Evolutionary conservation across 768 basidiomycete species (phyloP).

Genomic region (Trametes elegans): DNA sequence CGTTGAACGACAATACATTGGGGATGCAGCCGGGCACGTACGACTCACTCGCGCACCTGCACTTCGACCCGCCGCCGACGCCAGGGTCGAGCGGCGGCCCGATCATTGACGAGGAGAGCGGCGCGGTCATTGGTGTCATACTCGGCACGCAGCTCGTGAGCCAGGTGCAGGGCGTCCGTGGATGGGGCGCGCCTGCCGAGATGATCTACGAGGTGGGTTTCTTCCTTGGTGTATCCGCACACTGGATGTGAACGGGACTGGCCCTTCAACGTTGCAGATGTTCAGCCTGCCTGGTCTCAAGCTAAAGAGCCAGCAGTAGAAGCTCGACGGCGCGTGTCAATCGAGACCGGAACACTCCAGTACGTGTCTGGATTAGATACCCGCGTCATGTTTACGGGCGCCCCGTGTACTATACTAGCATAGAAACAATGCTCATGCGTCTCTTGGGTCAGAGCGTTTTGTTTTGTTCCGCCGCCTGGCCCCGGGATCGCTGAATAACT

Average conservation of each 20-base stretch:
- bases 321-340: no score
- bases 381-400: no score
- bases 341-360: no score
- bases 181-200: slow-evolving; percentile 65
- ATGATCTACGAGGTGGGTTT: slow-evolving; percentile 61
- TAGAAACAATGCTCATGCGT: no score
- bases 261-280: slow-evolving; percentile 46
- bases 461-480: no score
- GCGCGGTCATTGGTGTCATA: slow-evolving; percentile 64
- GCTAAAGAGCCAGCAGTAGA: slow-evolving; percentile 16
- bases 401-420: no score
- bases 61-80: slow-evolving; percentile 53
- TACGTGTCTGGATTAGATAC: no score
- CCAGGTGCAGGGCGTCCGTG: slow-evolving; percentile 49
- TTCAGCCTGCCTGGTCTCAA: slow-evolving; percentile 50
- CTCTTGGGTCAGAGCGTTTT: no score
- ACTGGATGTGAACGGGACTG: background rate
- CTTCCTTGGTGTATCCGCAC: no score
- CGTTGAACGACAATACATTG: background rate
- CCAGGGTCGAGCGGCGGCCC: slow-evolving; percentile 72
- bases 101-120: slow-evolving; percentile 57
- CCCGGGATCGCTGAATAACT: no score
- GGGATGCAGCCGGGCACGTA: slow-evolving; percentile 61
- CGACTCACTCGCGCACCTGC: slow-evolving; percentile 56
- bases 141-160: slow-evolving; percentile 60